Conservation (phyloP, 345 rosid genomes). For the Jatropha curcas region DNA sequence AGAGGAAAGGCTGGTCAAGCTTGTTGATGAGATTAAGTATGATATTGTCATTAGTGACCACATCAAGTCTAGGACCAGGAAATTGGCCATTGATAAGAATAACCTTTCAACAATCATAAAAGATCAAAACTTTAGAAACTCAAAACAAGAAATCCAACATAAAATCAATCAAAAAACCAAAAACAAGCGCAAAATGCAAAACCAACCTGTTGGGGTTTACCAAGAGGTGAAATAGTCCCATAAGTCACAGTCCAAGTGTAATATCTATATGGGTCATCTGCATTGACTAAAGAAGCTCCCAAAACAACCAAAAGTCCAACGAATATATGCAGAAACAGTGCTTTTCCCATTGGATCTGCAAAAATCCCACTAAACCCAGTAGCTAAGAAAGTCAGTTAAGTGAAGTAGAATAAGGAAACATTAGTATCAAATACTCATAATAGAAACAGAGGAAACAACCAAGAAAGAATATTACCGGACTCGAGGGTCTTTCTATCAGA, state of each 20-base stretch:
- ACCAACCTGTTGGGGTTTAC: conserved; percentile 70
- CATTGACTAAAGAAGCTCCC: conserved; percentile 47
- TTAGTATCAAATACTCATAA: not conserved
- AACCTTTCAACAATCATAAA: conserved; percentile 45
- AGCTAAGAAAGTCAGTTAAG: not conserved
- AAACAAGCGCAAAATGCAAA: not conserved
- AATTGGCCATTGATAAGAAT: conserved; percentile 96
- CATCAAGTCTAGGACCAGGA: conserved; percentile 94
- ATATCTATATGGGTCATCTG: conserved; percentile 75
- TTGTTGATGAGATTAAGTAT: conserved; percentile 87
- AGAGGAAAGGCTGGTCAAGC: conserved; percentile 90
- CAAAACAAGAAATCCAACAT: not conserved
- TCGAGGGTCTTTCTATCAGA: not conserved
- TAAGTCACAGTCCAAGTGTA: conserved; percentile 91
- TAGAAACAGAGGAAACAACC: not conserved
- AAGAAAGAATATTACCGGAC: not conserved
- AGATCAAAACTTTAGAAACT: not conserved
- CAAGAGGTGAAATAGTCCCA: conserved; percentile 75
- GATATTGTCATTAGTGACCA: conserved; percentile 89
- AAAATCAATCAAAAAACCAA: not conserved
- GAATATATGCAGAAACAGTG: conserved; percentile 13
- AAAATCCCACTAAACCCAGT: conserved; percentile 5
- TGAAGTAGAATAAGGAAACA: not conserved
- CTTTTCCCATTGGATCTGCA: conserved; percentile 23
- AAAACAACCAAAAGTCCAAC: conserved; percentile 43